Percentiles rank a stretch among this genome's conserved stretches.
These are phyloP conservation scores for Lachancea thermotolerans DNA, from an alignment of 805 yeast genomes.

Conservation along the genomic window DNA sequence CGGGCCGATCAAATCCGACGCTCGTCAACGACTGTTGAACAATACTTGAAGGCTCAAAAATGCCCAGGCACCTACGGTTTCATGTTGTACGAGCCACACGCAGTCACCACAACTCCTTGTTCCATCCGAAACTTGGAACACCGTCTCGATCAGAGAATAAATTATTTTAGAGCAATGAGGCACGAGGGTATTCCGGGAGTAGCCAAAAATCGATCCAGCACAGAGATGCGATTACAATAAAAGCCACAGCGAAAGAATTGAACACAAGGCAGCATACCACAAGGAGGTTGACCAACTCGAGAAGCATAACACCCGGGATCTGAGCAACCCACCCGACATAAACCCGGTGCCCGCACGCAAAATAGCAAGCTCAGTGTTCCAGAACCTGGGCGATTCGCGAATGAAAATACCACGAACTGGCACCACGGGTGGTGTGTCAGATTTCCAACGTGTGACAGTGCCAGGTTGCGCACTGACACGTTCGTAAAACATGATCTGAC, in stretches of 20 bases:
- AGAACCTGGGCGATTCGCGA: too few species aligned
- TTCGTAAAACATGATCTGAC: too few species aligned
- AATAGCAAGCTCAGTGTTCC: conserved; percentile 9
- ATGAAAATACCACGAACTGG: too few species aligned
- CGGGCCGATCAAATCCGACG: conserved; percentile 10
- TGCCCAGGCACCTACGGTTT: conserved; percentile 11
- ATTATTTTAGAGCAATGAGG: neutral
- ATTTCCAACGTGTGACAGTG: too few species aligned
- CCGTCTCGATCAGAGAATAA: neutral
- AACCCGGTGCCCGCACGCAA: neutral
- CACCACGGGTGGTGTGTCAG: too few species aligned
- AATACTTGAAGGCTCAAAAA: conserved; percentile 1
- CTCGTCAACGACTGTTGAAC: conserved; percentile 13
- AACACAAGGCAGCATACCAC: conserved; percentile 8
- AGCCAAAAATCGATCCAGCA: conserved; percentile 2
- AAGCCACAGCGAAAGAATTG: conserved; percentile 2
- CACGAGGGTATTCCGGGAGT: neutral
- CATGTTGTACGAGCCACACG: conserved; percentile 9
- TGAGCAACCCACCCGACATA: neutral
- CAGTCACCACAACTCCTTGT: neutral
- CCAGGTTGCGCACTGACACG: too few species aligned
- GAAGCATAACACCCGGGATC: conserved; percentile 10
- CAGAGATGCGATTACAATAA: conserved; percentile 7
- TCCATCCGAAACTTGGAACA: neutral
- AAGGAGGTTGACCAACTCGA: conserved; percentile 12